Base-by-base conservation (phyloP, 768 basidiomycete species). In the Lyophyllum shimeji region DNA sequence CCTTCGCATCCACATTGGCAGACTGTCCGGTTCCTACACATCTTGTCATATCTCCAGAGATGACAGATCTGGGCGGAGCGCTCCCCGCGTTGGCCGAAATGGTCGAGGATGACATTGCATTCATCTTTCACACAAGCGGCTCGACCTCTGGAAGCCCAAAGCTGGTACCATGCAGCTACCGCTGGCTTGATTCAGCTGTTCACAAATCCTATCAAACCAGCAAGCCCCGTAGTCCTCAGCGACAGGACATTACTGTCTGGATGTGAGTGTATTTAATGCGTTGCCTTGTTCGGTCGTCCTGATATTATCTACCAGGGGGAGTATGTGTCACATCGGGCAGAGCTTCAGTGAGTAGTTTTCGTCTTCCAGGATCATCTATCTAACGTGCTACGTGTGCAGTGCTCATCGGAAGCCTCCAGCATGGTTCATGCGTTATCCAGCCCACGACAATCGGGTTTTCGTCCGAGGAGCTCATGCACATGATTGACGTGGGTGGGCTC, bases 71-170 rank as follows among this genome's bases (percentile, higher is more conserved):
- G 33, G 63, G 70, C 37, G 68, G 71, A 23, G n/a, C n/a, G n/a
- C 67, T 87, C 68, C 72, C 60, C 60, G 69, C 59, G 45, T 68
- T 62, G 52, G 66, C 54, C 50, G 31, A 60, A 60, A 52, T 59
- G 34, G 67, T 65, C 24, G 69, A 74, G 56, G 83, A 86, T n/a
- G 72, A 50, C 68, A 74, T 24, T 78, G 79, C 45, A 84, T 81
- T 90, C 74, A 74, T 90, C 51, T 91, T 89, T 76, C 90, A 90
- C 68, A 90, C 90, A 9, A 87, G 85, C 56, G 90, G 90, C 15
- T 90, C 89, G 37, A 91, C 90, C 7, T 90, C 88, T n/a, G 89
- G 89, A 47, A 87, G 83, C 63, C 90, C 90, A 0, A 91, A 90
- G 65, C 83, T 91, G 24, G 86, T 92, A 0, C 87, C 83, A 15